Conservation (phyloP, 768 basidiomycete species). For the Tulasnella sp. region DNA sequence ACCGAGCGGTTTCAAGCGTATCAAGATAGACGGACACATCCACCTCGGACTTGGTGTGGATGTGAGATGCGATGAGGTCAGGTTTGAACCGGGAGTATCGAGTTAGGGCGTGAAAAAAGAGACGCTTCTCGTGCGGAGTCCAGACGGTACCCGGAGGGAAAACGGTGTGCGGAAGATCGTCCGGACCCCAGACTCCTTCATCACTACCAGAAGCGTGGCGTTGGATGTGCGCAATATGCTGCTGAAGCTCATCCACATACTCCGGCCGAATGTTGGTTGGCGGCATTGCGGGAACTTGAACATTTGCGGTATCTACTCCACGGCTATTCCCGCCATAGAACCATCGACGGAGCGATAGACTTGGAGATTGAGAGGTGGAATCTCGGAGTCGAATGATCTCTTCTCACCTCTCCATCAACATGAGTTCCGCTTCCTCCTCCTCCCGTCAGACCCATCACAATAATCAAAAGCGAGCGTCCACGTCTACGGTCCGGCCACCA, state of each 20-base stretch:
- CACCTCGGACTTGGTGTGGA: background rate
- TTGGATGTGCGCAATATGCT: background rate
- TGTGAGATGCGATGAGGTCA: background rate
- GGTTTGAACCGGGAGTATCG: background rate
- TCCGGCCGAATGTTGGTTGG: background rate
- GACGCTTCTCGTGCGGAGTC: background rate
- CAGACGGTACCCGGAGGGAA: background rate
- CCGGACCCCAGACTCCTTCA: background rate
- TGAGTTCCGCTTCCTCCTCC: constrained; percentile 9
- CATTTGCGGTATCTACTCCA: no score
- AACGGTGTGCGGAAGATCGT: background rate
- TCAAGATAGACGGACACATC: background rate
- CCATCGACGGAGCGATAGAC: no score
- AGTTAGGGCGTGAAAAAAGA: background rate
- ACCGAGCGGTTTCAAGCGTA: background rate
- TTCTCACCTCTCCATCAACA: constrained; percentile 12
- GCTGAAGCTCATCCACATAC: background rate
- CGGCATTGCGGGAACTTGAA: no score
- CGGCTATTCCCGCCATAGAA: no score
- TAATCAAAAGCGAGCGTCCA: background rate
- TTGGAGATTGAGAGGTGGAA: no score
- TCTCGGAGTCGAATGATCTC: constrained; percentile 2
- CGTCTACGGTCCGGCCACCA: constrained; percentile 37
- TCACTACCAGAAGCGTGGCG: background rate
- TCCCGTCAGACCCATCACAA: background rate